These are phyloP conservation scores for Tulasnella sp. DNA, from an alignment of 768 basidiomycete genomes.

Conservation along the genomic window DNA sequence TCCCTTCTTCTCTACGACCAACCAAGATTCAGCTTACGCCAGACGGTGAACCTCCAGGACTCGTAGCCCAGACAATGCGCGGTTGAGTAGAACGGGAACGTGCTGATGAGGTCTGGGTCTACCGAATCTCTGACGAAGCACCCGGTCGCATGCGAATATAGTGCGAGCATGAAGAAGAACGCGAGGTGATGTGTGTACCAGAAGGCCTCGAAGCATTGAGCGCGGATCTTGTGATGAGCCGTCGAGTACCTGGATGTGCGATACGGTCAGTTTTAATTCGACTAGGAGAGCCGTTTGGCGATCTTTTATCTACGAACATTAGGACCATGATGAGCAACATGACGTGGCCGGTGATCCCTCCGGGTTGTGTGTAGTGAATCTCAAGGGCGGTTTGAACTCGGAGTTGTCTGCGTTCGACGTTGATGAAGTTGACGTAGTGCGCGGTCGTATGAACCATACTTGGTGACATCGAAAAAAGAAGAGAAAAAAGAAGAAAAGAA, in stretches of 20 bases:
- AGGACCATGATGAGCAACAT: constrained; percentile 90
- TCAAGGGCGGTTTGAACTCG: constrained; percentile 63
- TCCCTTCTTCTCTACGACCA: neutral
- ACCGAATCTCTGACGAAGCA: constrained; percentile 89
- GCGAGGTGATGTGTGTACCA: constrained; percentile 96
- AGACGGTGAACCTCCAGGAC: constrained; percentile 85
- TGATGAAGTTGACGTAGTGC: constrained; percentile 90
- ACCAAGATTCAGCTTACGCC: constrained; percentile 32
- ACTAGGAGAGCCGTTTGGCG: too few relatives aligned
- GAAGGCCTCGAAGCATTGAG: constrained; percentile 88
- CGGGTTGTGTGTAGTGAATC: constrained; percentile 81
- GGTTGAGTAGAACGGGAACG: constrained; percentile 82
- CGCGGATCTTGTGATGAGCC: constrained; percentile 77
- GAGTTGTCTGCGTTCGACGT: constrained; percentile 80
- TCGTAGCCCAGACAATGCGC: constrained; percentile 85
- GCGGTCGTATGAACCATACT: constrained; percentile 81
- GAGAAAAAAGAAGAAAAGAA: neutral
- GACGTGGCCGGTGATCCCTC: constrained; percentile 90
- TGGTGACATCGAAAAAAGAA: neutral
- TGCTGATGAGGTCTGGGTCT: constrained; percentile 51
- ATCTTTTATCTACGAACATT: constrained; percentile 34
- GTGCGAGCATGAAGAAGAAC: constrained; percentile 86
- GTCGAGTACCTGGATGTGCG: constrained; percentile 48
- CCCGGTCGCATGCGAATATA: constrained; percentile 84
- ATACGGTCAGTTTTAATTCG: neutral